phyloP scores from a whole-genome alignment of 176 grass and related monocot genomes.

The Miscanthus lutarioriparius region DNA sequence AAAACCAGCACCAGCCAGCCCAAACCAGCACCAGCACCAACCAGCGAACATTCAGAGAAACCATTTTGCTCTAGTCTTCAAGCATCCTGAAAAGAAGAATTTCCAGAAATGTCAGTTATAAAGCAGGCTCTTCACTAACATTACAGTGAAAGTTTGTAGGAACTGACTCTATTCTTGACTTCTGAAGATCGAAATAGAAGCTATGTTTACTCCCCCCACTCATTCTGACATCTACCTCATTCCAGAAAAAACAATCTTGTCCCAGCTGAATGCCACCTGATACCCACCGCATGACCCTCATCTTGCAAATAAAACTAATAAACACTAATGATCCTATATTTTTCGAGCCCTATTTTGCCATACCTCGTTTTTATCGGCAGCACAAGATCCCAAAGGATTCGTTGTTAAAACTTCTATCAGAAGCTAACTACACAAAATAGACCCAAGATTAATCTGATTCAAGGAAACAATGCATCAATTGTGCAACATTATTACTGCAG shows the following conservation, averaged over 20 bases:
- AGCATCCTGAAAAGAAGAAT: slow-evolving; percentile 40
- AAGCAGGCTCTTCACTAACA: background rate
- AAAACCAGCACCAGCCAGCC: too few relatives aligned
- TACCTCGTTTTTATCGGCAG: slow-evolving; percentile 50
- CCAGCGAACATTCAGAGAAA: slow-evolving; percentile 41
- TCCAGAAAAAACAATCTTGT: background rate
- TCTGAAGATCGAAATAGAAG: background rate
- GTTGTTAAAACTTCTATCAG: background rate
- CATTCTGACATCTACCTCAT: background rate
- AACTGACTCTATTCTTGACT: background rate
- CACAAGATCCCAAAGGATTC: background rate
- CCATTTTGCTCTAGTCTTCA: slow-evolving; percentile 55
- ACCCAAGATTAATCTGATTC: background rate
- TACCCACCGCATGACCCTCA: background rate
- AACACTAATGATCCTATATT: slow-evolving; percentile 41
- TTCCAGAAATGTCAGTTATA: background rate
- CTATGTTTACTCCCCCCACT: background rate
- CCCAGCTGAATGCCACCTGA: background rate
- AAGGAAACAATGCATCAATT: slow-evolving; percentile 37
- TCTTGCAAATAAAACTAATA: slow-evolving; percentile 5
- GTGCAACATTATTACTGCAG: slow-evolving; percentile 26
- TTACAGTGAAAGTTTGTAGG: background rate
- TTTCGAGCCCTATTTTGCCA: slow-evolving; percentile 49
- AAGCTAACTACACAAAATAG: background rate
- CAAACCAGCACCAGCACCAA: too few relatives aligned